Evolutionary conservation across 225 moss, liverwort and hornwort genomes (phyloP), one percentile per base, ranked within the genome.

Genomic region (Physcomitrellopsis africana): DNA sequence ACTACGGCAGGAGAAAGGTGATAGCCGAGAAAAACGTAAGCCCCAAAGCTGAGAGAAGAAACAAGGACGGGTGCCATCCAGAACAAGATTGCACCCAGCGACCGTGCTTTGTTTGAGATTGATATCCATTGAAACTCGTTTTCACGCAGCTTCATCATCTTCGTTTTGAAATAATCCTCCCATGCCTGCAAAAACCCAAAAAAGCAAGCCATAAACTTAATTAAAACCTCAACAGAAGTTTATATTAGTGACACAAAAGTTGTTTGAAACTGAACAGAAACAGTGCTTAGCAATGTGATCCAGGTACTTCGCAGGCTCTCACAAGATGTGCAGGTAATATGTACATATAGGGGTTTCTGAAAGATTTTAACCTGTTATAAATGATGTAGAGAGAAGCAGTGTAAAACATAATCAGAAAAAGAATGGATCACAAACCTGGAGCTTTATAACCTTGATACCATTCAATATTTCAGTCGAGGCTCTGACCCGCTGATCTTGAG

Each of bases 381-480:
- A 71, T 58, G n/a, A 44, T 11, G 18, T 22, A 56, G 62, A 37
- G 17, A 23, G 29, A n/a, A 41, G 14, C 7, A 59, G 16, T 59
- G 0, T 8, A 20, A n/a, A 51, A 62, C 29, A 27, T 22, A 18
- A 2, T 24, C 13, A 7, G 20, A 42, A 23, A 58, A 37, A 32
- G 22, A 2, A 9, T 9, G 7, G 23, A 42, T 22, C 63, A 51
- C 29, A 24, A 41, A 84, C 87, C 89, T 89, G 86, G 15, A 90
- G 85, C 75, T 90, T 90, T 26, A 90, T 80, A 0, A 90, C 87
- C 64, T 90, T 87, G 48, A 90, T 90, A 70, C 81, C 87, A 45
- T 75, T 80, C 1, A 90, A 71, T 13, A 82, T 82, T 75, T 90
- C 90, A 29, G 70, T 65, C n/a, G 87, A 82, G 3, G 90, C 85